Percentiles rank a stretch among this genome's conserved stretches.
Evolutionary conservation across 2,329 filamentous ascomycete species (phyloP).

Genomic region (Trichoderma sp.): DNA sequence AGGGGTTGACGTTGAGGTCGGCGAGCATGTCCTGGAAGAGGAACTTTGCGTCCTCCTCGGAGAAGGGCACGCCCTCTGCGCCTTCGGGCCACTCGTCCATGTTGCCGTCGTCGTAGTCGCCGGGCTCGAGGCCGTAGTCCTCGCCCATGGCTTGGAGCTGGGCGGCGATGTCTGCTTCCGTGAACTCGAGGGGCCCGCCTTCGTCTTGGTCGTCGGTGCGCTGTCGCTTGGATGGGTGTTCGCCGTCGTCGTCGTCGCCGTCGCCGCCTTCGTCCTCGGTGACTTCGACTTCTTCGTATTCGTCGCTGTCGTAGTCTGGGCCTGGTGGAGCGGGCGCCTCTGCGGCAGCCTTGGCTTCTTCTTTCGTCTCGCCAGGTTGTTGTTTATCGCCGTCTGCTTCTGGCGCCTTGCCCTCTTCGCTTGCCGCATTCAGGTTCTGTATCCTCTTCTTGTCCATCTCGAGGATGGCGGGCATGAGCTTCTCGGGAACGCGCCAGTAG

Average conservation of each 20-base stretch:
- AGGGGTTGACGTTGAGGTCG: slow-evolving; percentile 81
- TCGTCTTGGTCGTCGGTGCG: slow-evolving; percentile 52
- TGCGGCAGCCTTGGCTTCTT: neutral
- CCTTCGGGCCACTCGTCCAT: slow-evolving; percentile 69
- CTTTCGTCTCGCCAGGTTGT: slow-evolving; percentile 4
- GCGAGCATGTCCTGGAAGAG: slow-evolving; percentile 86
- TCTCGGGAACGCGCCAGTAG: slow-evolving; percentile 91
- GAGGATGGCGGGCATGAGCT: slow-evolving; percentile 77
- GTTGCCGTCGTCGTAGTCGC: slow-evolving; percentile 71
- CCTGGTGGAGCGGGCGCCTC: slow-evolving; percentile 2
- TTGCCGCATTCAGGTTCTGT: slow-evolving; percentile 54
- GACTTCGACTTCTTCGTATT: slow-evolving; percentile 74
- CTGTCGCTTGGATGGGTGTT: slow-evolving; percentile 63
- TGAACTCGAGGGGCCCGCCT: slow-evolving; percentile 70
- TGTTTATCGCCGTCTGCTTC: slow-evolving; percentile 1
- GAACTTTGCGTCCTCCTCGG: slow-evolving; percentile 72
- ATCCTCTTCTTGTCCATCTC: slow-evolving; percentile 73
- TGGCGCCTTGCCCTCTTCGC: slow-evolving; percentile 20
- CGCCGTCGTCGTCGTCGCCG: slow-evolving; percentile 38
- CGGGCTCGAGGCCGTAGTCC: slow-evolving; percentile 77
- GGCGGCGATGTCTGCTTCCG: slow-evolving; percentile 90
- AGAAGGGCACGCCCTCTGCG: slow-evolving; percentile 68
- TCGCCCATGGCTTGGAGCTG: slow-evolving; percentile 88
- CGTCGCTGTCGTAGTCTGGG: slow-evolving; percentile 59
- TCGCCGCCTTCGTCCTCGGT: slow-evolving; percentile 53